Evolutionary conservation across 192 early-diverging fungal genomes (phyloP), one percentile per base, ranked within the genome.

Genomic region (Cetraspora pellucida): DNA sequence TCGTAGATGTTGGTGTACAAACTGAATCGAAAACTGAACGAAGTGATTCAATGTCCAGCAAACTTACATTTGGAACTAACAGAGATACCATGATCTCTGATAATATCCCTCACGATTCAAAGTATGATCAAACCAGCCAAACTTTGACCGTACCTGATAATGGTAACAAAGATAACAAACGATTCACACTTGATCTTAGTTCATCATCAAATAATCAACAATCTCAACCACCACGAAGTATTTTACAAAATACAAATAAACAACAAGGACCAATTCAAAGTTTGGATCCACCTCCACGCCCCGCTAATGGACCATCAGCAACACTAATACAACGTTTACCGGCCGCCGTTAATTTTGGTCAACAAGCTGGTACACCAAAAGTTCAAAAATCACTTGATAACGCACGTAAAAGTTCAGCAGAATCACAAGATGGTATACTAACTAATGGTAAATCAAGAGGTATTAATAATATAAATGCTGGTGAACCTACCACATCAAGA

Each of bases 101-200:
- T 23, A 21, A 67, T 69, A 14, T 19, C 0, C 27, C 21, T 23
- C 66, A n/a, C 9, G 21, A 50, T 27, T 50, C 46, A 28, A 52
- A 55, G 11, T 23, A 57, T 58, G 28, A n/a, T 43, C 63, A n/a
- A 27, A 30, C 7, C 63, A 65, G 43, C 43, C 63, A 14, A 37
- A n/a, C 16, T 6, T 44, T 45, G n/a, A 37, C 31, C 1, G 63
- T 57, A 17, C 30, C n/a, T 37, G 70, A 57, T 49, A 31, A 55
- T 43, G 55, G 55, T 43, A 72, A 72, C 9, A 28, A 57, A 10
- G 74, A 55, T 49, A n/a, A 54, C 14, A 75, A 61, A n/a, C 31
- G 74, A 45, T 75, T 75, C 50, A 75, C 74, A 0, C 74, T 75
- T 30, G 74, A 75, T 45, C 31, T 75, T 30, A 63, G 59, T 59